phyloP scores from a whole-genome alignment of 768 basidiomycete genomes.

The Mycena galericulata region DNA sequence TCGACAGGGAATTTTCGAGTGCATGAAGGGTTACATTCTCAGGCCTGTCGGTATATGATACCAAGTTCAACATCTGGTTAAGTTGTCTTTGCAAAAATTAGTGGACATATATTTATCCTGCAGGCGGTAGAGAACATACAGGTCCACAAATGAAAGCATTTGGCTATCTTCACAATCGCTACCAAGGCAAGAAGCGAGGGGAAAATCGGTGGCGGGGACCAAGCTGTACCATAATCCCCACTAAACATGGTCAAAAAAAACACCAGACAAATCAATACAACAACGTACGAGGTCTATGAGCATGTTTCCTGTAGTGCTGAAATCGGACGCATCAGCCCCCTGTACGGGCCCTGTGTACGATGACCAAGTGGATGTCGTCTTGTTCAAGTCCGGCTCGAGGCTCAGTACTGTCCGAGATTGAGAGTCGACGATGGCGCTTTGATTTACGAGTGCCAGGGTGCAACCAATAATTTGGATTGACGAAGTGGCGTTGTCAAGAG shows the following conservation, averaged over 20 bases:
- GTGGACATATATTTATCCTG: no score
- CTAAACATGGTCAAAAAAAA: neutral
- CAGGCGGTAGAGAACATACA: no score
- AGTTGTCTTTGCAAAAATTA: no score
- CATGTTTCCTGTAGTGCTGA: neutral
- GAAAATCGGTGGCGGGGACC: neutral
- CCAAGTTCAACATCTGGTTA: no score
- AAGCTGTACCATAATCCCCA: neutral
- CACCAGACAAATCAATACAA: no score
- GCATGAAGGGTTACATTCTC: no score
- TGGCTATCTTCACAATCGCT: neutral
- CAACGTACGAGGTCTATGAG: conserved; percentile 1
- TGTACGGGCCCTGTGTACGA: neutral
- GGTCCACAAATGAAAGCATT: neutral
- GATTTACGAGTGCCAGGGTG: neutral
- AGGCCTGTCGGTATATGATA: no score
- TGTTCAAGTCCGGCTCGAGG: neutral
- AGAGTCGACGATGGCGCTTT: conserved; percentile 4
- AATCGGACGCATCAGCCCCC: no score
- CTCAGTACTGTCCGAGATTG: neutral
- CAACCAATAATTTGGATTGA: conserved; percentile 2
- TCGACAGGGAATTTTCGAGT: no score
- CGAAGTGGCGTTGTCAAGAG: neutral
- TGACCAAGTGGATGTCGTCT: conserved; percentile 9
- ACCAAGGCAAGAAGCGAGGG: no score